These are phyloP conservation scores for Abelmoschus esculentus DNA, from an alignment of 345 rosid species.

Conservation along the genomic window DNA sequence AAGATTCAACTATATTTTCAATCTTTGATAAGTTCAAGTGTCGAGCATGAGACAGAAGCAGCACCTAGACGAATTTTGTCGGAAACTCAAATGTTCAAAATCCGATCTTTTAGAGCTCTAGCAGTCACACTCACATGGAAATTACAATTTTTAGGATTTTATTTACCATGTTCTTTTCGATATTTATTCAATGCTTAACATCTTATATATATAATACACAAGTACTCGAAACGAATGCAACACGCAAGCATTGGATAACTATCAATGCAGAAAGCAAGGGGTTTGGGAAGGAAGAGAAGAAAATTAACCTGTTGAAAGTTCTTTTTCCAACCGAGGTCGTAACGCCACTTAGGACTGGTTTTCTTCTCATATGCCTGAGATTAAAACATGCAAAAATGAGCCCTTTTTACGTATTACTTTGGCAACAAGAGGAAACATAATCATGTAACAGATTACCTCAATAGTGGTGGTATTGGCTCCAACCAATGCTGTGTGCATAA, in stretches of 20 bases:
- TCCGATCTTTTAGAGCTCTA: neutral
- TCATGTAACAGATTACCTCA: constrained; percentile 47
- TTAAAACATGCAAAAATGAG: constrained; percentile 10
- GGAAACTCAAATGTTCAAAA: neutral
- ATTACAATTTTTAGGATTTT: neutral
- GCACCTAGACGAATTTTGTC: neutral
- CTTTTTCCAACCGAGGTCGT: constrained; percentile 64
- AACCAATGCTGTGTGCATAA: constrained; percentile 61
- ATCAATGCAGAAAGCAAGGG: neutral
- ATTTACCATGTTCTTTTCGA: neutral
- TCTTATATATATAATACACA: neutral
- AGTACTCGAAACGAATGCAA: neutral
- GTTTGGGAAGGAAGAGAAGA: neutral
- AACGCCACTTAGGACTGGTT: constrained; percentile 53
- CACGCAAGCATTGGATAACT: neutral
- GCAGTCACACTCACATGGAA: neutral
- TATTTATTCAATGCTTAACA: neutral
- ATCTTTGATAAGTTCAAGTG: neutral
- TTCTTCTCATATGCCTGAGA: constrained; percentile 73
- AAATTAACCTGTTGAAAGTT: constrained; percentile 62
- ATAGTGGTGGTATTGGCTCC: constrained; percentile 65
- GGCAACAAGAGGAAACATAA: neutral
- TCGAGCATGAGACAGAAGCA: neutral
- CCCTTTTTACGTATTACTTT: neutral
- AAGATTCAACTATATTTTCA: neutral